Evolutionary conservation across 2,329 filamentous ascomycete genomes (phyloP).

Genomic region (Sporothrix variecibatus): DNA sequence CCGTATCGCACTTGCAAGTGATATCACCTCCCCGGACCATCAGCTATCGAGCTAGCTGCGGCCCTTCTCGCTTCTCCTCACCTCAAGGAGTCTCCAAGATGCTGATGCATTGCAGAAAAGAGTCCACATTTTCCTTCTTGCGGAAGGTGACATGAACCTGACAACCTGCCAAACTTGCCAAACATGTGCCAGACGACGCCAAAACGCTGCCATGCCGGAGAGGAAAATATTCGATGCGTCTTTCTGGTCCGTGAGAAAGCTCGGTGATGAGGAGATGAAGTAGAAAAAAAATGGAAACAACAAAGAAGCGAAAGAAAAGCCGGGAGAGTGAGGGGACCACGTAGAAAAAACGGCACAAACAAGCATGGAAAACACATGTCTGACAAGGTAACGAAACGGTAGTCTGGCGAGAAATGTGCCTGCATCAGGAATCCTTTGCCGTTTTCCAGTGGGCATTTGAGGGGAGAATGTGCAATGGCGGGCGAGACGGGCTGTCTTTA

Average conservation of each 20-base stretch:
- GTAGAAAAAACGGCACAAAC: neutral
- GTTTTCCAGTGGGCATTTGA: neutral
- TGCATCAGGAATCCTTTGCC: neutral
- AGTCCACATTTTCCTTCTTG: constrained; percentile 9
- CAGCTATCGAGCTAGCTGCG: neutral
- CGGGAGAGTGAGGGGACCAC: too few relatives aligned
- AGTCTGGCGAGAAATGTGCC: neutral
- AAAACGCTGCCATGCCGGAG: neutral
- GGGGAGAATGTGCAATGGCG: neutral
- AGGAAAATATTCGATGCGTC: neutral
- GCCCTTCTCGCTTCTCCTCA: constrained; percentile 1
- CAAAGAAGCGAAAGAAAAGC: neutral
- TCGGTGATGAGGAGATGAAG: neutral
- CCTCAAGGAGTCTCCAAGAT: neutral
- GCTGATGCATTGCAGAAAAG: neutral
- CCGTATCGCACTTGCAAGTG: neutral
- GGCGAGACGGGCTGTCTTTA: constrained; percentile 3
- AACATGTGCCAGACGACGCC: neutral
- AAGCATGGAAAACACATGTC: constrained; percentile 22
- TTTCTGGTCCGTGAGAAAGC: neutral
- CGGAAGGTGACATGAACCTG: constrained; percentile 16
- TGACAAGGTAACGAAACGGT: constrained; percentile 1
- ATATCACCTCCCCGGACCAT: neutral
- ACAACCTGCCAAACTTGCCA: neutral
- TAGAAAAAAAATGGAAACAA: neutral